Evolutionary conservation across 768 basidiomycete species (phyloP).

Genomic region (Pisolithus tinctorius): DNA sequence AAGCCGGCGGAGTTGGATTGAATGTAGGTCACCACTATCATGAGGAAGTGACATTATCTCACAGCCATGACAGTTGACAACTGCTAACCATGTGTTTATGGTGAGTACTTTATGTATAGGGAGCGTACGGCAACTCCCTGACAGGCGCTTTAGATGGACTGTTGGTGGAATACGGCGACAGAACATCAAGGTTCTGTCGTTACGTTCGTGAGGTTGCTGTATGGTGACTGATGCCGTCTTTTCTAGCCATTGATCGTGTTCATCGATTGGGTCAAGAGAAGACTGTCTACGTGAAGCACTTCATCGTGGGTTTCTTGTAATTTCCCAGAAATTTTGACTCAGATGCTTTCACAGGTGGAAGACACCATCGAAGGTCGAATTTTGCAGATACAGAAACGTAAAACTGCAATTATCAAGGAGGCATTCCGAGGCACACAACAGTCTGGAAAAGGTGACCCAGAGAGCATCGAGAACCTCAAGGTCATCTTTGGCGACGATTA

Average conservation of each 20-base stretch:
- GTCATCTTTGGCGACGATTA: constrained; percentile 5
- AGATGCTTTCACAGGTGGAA: constrained; percentile 41
- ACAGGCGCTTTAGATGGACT: constrained; percentile 62
- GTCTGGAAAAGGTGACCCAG: constrained; percentile 46
- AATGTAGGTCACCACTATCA: constrained; percentile 45
- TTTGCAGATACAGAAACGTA: constrained; percentile 75
- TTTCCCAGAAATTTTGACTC: neutral
- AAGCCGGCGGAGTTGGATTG: constrained; percentile 89
- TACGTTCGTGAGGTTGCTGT: neutral
- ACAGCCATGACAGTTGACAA: constrained; percentile 47
- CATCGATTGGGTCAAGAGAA: constrained; percentile 81
- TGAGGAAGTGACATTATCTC: constrained; percentile 1
- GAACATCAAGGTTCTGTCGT: constrained; percentile 66
- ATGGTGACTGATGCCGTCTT: constrained; percentile 3
- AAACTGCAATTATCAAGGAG: constrained; percentile 81
- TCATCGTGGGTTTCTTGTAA: constrained; percentile 48
- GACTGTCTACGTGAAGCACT: constrained; percentile 78
- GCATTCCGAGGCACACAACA: constrained; percentile 60
- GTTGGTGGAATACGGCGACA: constrained; percentile 85
- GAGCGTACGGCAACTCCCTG: neutral
- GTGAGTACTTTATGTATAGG: constrained; percentile 28
- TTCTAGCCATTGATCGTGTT: constrained; percentile 75
- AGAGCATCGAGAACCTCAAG: constrained; percentile 76
- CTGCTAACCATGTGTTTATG: constrained; percentile 84
- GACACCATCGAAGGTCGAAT: constrained; percentile 79